These are phyloP conservation scores for Phragmites australis DNA, from an alignment of 176 grass and related monocot genomes.

Conservation along the genomic window DNA sequence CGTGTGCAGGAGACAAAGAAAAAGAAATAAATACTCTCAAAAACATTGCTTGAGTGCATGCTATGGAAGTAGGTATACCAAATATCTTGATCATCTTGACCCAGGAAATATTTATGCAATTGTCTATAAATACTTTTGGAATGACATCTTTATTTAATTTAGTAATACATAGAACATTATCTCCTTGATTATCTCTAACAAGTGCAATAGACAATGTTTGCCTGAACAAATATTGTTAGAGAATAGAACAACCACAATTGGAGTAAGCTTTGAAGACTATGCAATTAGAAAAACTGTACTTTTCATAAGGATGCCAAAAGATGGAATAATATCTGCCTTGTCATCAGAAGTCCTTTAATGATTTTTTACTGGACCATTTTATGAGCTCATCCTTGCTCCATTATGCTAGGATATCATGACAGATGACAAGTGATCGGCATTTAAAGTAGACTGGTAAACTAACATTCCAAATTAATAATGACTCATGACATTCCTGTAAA, in stretches of 20 bases:
- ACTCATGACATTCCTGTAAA: background rate
- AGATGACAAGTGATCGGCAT: constrained; percentile 5
- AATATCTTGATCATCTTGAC: background rate
- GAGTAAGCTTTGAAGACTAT: constrained; percentile 5
- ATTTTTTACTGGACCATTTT: background rate
- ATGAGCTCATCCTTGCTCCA: background rate
- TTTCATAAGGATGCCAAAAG: background rate
- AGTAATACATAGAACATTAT: background rate
- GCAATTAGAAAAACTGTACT: background rate
- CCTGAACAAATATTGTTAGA: constrained; percentile 11
- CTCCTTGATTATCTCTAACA: constrained; percentile 8
- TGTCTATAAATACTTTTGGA: background rate
- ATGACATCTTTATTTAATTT: constrained; percentile 4
- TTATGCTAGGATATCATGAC: background rate
- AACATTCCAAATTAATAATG: constrained; percentile 6
- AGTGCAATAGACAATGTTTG: constrained; percentile 6
- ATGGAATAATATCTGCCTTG: background rate
- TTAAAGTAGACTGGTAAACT: background rate
- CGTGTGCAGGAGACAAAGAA: background rate
- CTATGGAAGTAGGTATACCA: background rate
- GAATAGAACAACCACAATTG: no score
- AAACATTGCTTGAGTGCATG: background rate
- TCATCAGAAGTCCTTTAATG: constrained; percentile 1
- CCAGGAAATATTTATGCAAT: background rate
- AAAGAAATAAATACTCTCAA: constrained; percentile 3